Percentiles rank a stretch among this genome's conserved stretches.
These are phyloP conservation scores for Ceratobasidium sp. DNA, from an alignment of 1,284 basidiomycete species.

Conservation along the genomic window DNA sequence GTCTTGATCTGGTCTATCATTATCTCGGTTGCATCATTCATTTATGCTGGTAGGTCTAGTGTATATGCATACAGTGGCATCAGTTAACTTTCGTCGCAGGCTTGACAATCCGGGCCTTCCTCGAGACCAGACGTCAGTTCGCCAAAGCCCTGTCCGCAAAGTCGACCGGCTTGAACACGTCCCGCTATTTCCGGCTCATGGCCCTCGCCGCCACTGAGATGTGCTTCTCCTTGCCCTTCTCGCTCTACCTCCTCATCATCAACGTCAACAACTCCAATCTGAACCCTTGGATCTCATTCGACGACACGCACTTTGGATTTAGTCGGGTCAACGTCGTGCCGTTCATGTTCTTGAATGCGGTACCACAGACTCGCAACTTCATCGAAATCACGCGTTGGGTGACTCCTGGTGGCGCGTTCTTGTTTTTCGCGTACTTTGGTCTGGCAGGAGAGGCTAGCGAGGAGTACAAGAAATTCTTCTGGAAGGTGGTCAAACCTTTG, in stretches of 20 bases:
- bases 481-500: conserved; percentile 10
- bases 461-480: conserved; percentile 31
- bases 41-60: conserved; percentile 25
- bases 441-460: conserved; percentile 44
- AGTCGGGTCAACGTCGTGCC: neutral
- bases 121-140: conserved; percentile 43
- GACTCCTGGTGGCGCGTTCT: conserved; percentile 28
- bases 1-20: conserved; percentile 17
- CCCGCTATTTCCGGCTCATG: conserved; percentile 75
- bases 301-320: conserved; percentile 62
- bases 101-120: conserved; percentile 44
- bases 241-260: conserved; percentile 58
- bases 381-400: conserved; percentile 39
- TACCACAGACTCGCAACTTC: neutral
- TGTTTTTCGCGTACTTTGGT: conserved; percentile 50
- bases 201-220: conserved; percentile 67
- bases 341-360: neutral
- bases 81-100: neutral
- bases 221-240: conserved; percentile 66
- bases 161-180: conserved; percentile 51
- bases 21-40: conserved; percentile 9
- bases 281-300: conserved; percentile 70
- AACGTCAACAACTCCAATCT: conserved; percentile 55
- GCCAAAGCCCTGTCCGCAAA: neutral
- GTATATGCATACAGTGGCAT: neutral